Percentiles rank a stretch among this genome's conserved stretches.
phyloP scores from a whole-genome alignment of 2,329 filamentous ascomycete genomes.

The Rutstroemia sp. region DNA sequence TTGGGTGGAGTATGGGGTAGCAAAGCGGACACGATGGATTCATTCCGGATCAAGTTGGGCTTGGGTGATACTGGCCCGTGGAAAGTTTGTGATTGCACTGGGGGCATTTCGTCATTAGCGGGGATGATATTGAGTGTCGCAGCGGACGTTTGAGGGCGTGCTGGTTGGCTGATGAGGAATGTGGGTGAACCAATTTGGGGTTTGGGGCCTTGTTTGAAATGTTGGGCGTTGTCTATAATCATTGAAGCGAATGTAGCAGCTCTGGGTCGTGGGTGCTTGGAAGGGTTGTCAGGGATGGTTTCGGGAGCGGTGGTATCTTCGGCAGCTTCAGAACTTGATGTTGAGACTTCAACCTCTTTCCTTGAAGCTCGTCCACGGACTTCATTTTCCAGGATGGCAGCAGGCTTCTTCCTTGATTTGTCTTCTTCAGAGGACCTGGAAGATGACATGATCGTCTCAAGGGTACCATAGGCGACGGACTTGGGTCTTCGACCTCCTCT shows the following conservation, averaged over 20 bases:
- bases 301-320: slow-evolving; percentile 12
- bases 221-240: slow-evolving; percentile 34
- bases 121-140: slow-evolving; percentile 21
- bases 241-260: slow-evolving; percentile 39
- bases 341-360: slow-evolving; percentile 14
- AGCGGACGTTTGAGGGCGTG: slow-evolving; percentile 48
- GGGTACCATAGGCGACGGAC: slow-evolving; percentile 47
- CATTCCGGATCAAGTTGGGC: slow-evolving; percentile 21
- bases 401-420: slow-evolving; percentile 47
- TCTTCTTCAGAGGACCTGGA: slow-evolving; percentile 58
- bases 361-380: slow-evolving; percentile 43
- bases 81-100: slow-evolving; percentile 13
- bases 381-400: slow-evolving; percentile 47
- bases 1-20: slow-evolving; percentile 13
- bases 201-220: slow-evolving; percentile 26
- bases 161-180: slow-evolving; percentile 46
- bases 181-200: slow-evolving; percentile 32
- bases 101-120: slow-evolving; percentile 11
- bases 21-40: slow-evolving; percentile 23
- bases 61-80: slow-evolving; percentile 18
- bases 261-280: slow-evolving; percentile 29
- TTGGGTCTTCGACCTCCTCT: slow-evolving; percentile 24
- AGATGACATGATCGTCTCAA: slow-evolving; percentile 61
- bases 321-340: slow-evolving; percentile 2
- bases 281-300: slow-evolving; percentile 14